Evolutionary conservation across 2,329 filamentous ascomycete genomes (phyloP).

Genomic region (Colletotrichum neosansevieriae): DNA sequence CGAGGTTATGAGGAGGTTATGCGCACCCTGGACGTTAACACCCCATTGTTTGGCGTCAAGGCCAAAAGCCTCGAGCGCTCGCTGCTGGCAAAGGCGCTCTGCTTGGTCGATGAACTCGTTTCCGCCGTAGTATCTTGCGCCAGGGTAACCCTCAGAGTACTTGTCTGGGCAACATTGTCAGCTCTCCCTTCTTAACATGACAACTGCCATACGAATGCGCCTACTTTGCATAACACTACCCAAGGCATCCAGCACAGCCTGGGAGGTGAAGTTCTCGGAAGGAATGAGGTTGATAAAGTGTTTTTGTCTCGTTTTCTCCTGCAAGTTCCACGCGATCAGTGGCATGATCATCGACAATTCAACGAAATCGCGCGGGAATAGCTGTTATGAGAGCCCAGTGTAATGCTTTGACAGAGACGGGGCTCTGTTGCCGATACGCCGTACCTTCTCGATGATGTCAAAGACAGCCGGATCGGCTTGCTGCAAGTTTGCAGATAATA

Average conservation of each 20-base stretch:
- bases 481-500: slow-evolving; percentile 83
- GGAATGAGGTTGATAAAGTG: slow-evolving; percentile 98
- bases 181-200: slow-evolving; percentile 15
- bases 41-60: slow-evolving; percentile 91
- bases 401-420: neutral
- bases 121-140: slow-evolving; percentile 94
- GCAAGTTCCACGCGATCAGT: slow-evolving; percentile 30
- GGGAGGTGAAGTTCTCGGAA: slow-evolving; percentile 95
- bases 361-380: neutral
- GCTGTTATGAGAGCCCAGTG: no score
- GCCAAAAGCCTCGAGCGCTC: slow-evolving; percentile 88
- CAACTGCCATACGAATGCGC: slow-evolving; percentile 43
- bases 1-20: neutral
- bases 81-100: slow-evolving; percentile 89
- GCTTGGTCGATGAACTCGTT: slow-evolving; percentile 96
- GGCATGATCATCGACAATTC: neutral
- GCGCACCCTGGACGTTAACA: slow-evolving; percentile 82
- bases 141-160: slow-evolving; percentile 98
- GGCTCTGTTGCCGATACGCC: slow-evolving; percentile 32
- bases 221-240: slow-evolving; percentile 95
- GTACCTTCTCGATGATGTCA: slow-evolving; percentile 90
- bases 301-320: slow-evolving; percentile 97
- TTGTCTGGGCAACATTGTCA: slow-evolving; percentile 74
- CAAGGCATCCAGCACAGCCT: slow-evolving; percentile 90
- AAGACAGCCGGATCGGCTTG: slow-evolving; percentile 89